Base-by-base conservation (phyloP, 495 filamentous ascomycete species). In the Penicillium verhagenii region DNA sequence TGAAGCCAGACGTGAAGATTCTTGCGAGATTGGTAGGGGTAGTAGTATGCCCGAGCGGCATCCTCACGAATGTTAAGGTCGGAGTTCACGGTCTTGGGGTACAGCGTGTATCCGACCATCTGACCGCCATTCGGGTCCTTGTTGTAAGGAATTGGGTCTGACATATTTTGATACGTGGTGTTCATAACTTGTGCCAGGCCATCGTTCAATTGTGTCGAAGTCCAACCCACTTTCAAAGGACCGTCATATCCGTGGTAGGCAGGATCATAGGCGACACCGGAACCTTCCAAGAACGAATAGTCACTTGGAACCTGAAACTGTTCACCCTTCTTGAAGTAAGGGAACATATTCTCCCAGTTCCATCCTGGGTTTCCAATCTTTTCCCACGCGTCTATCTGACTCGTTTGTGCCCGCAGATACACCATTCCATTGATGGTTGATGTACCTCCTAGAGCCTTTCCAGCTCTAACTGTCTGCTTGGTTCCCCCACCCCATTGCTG, bases 381-480 rank as follows among this genome's bases (percentile, higher is more conserved):
- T 42, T 65, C 67, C 67, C 73, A 64, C 11, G 57, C 45, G 16
- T 71, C 48, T 29, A 69, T 64, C 29, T 71, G 64, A 1, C 47
- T 50, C 19, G 45, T 55, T 47, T 69, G 53, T 19, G 67, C 63
- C 13, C 67, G 63, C 11, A 52, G 54, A 43, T 42, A 57, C 20
- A 54, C 52, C 70, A 49, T 68, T 72, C 77, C 79, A 59, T 82
- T 83, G 51, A 82, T 79, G 18, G 70, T 67, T 52, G 76, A 81
- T 6, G 78, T 78, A 6, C 82, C 82, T 18, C 76, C 79, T 1
- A 83, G 64, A 1, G 77, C 76, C 57, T 76, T 82, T 19, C 81
- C 80, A 37, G 74, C 68, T 19, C 74, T 67, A 25, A 76, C 69
- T 8, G 58, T 61, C 18, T 80, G 70, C 2, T 53, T 40, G 4